Conservation (phyloP, 495 filamentous ascomycete genomes). For the Aspergillus bridgeri region DNA sequence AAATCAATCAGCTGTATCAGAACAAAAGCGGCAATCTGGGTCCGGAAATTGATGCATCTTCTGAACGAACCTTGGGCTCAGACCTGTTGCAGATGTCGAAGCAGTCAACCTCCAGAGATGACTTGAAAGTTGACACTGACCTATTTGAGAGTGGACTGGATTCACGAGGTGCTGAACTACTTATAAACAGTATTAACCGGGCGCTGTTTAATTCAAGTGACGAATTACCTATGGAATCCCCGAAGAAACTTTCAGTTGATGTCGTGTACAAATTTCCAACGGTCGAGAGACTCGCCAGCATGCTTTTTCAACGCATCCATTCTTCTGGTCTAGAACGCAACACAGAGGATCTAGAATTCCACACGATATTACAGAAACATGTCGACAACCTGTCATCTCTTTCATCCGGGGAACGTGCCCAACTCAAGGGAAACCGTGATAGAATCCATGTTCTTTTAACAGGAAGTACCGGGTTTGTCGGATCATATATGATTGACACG, state of each 20-base stretch:
- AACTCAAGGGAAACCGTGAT: conserved; percentile 5
- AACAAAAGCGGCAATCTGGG: neutral
- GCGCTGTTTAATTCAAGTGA: neutral
- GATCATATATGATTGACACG: conserved; percentile 47
- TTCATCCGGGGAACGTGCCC: conserved; percentile 9
- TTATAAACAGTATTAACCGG: neutral
- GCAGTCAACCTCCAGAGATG: neutral
- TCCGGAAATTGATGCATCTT: conserved; percentile 1
- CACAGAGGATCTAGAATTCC: conserved; percentile 3
- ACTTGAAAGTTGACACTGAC: conserved; percentile 5
- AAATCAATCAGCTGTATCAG: conserved; percentile 45
- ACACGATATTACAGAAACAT: neutral
- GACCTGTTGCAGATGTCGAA: neutral
- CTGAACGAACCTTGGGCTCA: neutral
- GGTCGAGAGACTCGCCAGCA: neutral
- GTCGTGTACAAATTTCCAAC: conserved; percentile 11
- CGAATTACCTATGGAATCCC: neutral
- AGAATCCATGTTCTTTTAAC: conserved; percentile 43
- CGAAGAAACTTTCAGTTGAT: neutral
- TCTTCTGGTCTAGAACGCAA: neutral
- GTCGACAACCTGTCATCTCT: conserved; percentile 7
- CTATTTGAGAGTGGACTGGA: conserved; percentile 12
- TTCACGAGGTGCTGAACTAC: conserved; percentile 11
- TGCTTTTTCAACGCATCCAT: neutral
- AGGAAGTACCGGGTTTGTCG: conserved; percentile 52